Evolutionary conservation across 108 stramenopile genomes (phyloP), one percentile per base, ranked within the genome.

Genomic region (Nitzschia palea): DNA sequence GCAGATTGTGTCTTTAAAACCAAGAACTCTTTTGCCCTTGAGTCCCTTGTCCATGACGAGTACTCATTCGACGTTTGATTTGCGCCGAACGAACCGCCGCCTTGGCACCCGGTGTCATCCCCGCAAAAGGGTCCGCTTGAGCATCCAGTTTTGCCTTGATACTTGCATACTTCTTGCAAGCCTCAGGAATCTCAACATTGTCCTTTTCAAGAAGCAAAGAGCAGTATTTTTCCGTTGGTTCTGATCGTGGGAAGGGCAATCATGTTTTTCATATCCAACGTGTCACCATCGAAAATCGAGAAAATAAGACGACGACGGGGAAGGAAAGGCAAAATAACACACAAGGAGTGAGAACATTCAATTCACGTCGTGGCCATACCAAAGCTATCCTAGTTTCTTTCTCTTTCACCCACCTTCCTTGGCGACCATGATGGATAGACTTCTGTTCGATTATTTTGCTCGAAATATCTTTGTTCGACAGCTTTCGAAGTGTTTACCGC

Each of bases 11-110:
- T 56, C 10, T 23, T 33, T 54, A 53, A 26, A 66, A 64, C 71
- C 71, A 71, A 20, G 62, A 62, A 40, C 42, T 44, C 53, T 71
- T 71, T 55, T 71, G 42, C 23, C 71, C 71, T 45, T 71, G 47
- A 12, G 52, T 53, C 10, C 54, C 54, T 55, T 63, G 71, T 22
- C 60, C 61, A 44, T 71, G 71, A 32, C 71, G 71, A 55, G 71
- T 71, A 62, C 71, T 71, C 71, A 71, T 71, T 18, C 71, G 71
- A 20, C 71, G 62, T 34, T 63, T 71, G 53, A 71, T 63, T 44
- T 63, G 62, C 15, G 71, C 71, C n/a, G 22, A 47, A 22, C 48
- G 28, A 25, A 64, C 71, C 9, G 31, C 50, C 15, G 47, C 30
- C 50, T 64, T 57, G 44, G 54, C 62, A 27, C 71, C 71, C 28